Evolutionary conservation across 176 grass and related monocot species (phyloP), one percentile per base, ranked within the genome.

Genomic region (Lolium multiflorum): DNA sequence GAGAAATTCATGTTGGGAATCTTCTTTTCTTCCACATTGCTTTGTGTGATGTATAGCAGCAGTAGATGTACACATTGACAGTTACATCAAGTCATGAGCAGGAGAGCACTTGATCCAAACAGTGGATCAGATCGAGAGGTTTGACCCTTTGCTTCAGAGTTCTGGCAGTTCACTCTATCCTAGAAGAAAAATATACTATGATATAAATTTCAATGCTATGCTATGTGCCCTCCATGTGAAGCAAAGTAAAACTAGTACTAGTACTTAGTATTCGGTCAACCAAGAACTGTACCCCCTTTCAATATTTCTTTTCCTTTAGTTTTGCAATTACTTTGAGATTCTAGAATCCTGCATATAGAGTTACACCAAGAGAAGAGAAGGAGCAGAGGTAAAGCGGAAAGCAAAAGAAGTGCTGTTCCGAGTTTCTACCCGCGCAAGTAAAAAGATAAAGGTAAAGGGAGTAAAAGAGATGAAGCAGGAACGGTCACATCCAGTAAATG

Each of bases 401-500:
- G 84, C 74, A 47, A 60, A 86, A 86, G 76, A 71, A 80, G 72
- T 72, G 84, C 43, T 54, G 68, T 64, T 64, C 61, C 61, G 28
- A 13, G 60, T 63, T 87, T 74, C 67, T 43, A 61, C 4, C 4
- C 48, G 22, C 24, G 37, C 75, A 25, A 55, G 68, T 25, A 35
- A 17, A 63, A 81, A 62, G 77, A 87, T 54, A 74, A 87, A 81
- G 56, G 4, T 25, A 80, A 87, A 86, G 84, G 16, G 12, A 51
- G 26, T 59, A 21, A 61, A 49, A 67, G n/a, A 51, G 77, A 21
- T 41, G 77, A 64, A 44, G 72, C 26, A 62, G 85, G 68, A 81
- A 64, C 67, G 21, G 68, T 74, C 84, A 59, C 63, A 58, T 79
- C 63, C 22, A 48, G n/a, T 64, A 64, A 64, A 64, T 59, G 39